Evolutionary conservation across 768 basidiomycete genomes (phyloP).

Genomic region (Gymnopilus junonius): DNA sequence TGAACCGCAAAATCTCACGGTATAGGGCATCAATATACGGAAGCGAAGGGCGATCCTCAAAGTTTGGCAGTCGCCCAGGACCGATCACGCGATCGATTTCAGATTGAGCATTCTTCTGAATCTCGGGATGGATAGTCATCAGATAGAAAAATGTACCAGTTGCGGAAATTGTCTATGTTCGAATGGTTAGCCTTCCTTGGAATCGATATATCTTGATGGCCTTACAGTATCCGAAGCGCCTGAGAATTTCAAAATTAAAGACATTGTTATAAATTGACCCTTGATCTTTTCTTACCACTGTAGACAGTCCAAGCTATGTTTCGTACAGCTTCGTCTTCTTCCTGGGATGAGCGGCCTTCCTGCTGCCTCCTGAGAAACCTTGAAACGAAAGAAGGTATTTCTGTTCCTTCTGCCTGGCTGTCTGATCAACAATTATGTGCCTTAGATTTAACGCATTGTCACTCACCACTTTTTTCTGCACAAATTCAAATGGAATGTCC

Average conservation of each 20-base stretch:
- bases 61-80: slow-evolving; percentile 37
- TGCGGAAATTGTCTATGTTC: slow-evolving; percentile 13
- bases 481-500: slow-evolving; percentile 11
- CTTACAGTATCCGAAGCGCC: slow-evolving; percentile 16
- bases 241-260: not conserved
- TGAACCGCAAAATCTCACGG: slow-evolving; percentile 12
- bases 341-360: not conserved
- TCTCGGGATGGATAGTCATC: slow-evolving; percentile 41
- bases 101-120: slow-evolving; percentile 38
- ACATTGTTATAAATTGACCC: not conserved
- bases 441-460: not conserved
- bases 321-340: slow-evolving; percentile 15
- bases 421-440: not conserved
- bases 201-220: not conserved
- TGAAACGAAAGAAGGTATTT: slow-evolving; percentile 10
- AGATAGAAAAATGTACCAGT: slow-evolving; percentile 29
- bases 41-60: slow-evolving; percentile 32
- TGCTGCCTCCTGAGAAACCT: slow-evolving; percentile 9
- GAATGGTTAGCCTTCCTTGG: not conserved
- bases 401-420: slow-evolving; percentile 5
- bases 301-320: slow-evolving; percentile 19
- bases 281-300: slow-evolving; percentile 8
- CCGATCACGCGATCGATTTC: slow-evolving; percentile 48
- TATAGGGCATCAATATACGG: slow-evolving; percentile 34
- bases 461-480: slow-evolving; percentile 13